Evolutionary conservation across 352 stramenopile genomes (phyloP).

Genomic region (Aphanomyces stellatus): DNA sequence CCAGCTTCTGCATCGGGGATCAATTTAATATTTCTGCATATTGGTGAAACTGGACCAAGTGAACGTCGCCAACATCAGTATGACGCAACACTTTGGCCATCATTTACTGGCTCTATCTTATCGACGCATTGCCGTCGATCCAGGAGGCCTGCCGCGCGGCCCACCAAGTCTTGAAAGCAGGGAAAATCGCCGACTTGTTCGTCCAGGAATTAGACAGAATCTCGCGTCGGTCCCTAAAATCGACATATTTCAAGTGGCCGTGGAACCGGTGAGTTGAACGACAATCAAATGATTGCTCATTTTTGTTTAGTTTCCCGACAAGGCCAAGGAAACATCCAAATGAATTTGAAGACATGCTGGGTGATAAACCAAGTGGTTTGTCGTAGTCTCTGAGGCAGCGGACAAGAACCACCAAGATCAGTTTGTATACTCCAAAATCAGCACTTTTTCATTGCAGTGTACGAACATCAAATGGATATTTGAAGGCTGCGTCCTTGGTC

Average conservation of each 20-base stretch:
- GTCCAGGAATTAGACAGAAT: conserved; percentile 62
- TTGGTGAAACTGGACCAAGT: conserved; percentile 84
- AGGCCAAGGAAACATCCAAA: conserved; percentile 53
- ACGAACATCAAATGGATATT: no score
- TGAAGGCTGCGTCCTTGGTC: no score
- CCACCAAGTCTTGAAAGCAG: conserved; percentile 62
- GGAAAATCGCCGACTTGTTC: conserved; percentile 62
- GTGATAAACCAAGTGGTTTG: conserved; percentile 54
- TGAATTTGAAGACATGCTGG: no score
- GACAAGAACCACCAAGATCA: conserved; percentile 58
- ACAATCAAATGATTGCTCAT: background rate
- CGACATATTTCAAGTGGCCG: conserved; percentile 67
- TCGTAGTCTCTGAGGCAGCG: conserved; percentile 33
- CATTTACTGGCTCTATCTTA: conserved; percentile 59
- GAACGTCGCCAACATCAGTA: conserved; percentile 72
- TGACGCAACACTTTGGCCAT: conserved; percentile 70
- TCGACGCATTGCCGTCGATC: conserved; percentile 58
- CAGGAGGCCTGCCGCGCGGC: conserved; percentile 69
- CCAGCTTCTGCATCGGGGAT: conserved; percentile 78
- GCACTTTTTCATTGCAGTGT: no score
- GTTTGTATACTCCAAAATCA: no score
- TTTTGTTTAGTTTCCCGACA: conserved; percentile 42
- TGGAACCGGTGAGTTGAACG: conserved; percentile 40
- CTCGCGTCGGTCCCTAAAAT: conserved; percentile 29
- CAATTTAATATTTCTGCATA: conserved; percentile 71